These are phyloP conservation scores for Coix lacrymajobi DNA, from an alignment of 176 grass and related monocot species.

Conservation along the genomic window DNA sequence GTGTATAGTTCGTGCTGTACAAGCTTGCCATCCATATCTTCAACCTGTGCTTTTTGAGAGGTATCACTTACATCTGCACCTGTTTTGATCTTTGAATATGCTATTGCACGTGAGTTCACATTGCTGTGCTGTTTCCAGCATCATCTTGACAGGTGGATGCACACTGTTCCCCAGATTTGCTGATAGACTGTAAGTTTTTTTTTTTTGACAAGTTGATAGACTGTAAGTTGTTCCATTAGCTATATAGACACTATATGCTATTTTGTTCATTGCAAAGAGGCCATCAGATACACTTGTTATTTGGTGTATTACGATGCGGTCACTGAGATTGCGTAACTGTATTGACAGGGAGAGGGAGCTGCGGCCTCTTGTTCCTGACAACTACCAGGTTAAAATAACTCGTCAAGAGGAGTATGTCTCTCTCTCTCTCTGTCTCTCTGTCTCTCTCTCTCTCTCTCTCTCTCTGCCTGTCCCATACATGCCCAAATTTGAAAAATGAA, in stretches of 20 bases:
- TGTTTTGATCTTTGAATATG: conserved; percentile 1
- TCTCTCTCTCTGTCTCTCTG: not conserved
- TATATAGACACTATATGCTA: not conserved
- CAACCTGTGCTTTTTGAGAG: conserved; percentile 82
- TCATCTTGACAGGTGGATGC: conserved; percentile 89
- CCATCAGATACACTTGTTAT: not conserved
- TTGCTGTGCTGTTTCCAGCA: conserved; percentile 60
- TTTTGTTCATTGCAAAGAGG: not conserved
- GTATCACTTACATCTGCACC: conserved; percentile 23
- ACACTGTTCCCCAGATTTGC: conserved; percentile 76
- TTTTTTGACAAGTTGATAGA: too few relatives aligned
- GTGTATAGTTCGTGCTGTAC: conserved; percentile 78
- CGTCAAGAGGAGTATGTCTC: conserved; percentile 69
- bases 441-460: too few relatives aligned
- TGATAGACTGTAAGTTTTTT: conserved; percentile 92
- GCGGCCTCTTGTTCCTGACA: conserved; percentile 68
- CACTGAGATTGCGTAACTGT: not conserved
- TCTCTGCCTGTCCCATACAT: not conserved
- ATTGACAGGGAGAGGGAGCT: conserved; percentile 73
- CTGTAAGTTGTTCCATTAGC: conserved; percentile 51
- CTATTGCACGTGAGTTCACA: not conserved
- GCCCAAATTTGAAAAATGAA: not conserved
- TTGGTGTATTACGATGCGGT: not conserved
- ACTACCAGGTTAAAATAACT: conserved; percentile 78
- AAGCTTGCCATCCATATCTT: conserved; percentile 78